A percentile compares a stretch with the other conserved stretches of the same genome.
These are phyloP conservation scores for Apiosordaria backusii DNA, from an alignment of 495 filamentous ascomycete species.

Conservation along the genomic window DNA sequence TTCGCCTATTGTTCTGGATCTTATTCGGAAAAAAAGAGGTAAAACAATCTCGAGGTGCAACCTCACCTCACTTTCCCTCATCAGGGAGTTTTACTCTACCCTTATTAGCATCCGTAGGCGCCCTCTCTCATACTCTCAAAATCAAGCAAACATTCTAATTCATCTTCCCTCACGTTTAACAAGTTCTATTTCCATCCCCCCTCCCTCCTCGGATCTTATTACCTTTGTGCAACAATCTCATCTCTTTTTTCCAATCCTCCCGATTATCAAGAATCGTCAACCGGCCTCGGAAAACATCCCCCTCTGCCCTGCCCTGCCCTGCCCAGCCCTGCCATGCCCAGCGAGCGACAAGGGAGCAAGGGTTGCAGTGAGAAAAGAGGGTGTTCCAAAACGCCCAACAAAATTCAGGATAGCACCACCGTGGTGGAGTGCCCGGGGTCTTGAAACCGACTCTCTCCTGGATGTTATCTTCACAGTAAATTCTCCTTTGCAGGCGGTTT, in stretches of 20 bases:
- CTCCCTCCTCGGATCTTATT: not conserved
- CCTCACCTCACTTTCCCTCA: not conserved
- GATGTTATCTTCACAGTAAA: no score
- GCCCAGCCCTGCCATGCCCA: not conserved
- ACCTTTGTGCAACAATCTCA: slow-evolving; percentile 5
- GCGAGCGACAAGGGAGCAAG: not conserved
- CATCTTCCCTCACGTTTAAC: not conserved
- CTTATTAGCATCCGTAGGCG: not conserved
- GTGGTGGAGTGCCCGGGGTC: no score
- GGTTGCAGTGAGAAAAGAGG: slow-evolving; percentile 8
- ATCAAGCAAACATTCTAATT: no score
- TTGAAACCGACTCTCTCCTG: no score
- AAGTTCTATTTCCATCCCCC: slow-evolving; percentile 9
- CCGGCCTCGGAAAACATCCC: not conserved
- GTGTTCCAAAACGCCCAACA: no score
- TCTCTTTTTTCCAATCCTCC: not conserved
- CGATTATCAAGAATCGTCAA: not conserved
- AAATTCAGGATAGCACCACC: not conserved
- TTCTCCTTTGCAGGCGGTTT: no score
- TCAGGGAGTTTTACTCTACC: no score
- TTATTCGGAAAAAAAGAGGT: not conserved
- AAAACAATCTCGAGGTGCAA: not conserved
- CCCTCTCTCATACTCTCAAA: not conserved
- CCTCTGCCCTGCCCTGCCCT: not conserved
- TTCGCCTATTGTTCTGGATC: not conserved